These are phyloP conservation scores for Asterochloris sp. DNA, from an alignment of 139 green algal species.

Conservation along the genomic window DNA sequence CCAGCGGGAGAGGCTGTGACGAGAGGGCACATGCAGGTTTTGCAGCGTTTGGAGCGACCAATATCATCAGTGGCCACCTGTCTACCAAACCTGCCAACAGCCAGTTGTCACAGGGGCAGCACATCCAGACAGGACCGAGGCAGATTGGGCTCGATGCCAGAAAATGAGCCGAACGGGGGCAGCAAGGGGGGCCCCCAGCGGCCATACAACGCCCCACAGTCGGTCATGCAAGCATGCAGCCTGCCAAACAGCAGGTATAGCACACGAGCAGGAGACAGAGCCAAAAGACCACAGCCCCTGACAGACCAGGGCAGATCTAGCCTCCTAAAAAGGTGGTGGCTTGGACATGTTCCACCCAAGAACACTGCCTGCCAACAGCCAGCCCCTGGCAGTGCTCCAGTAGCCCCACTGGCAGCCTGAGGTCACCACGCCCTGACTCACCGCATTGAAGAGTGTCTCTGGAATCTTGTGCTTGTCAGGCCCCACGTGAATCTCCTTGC, in stretches of 20 bases:
- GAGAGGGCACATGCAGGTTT: background rate
- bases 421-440: background rate
- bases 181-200: background rate
- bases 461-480: conserved; percentile 78
- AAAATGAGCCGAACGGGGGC: too few species aligned
- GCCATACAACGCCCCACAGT: background rate
- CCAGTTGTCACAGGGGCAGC: too few species aligned
- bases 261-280: too few species aligned
- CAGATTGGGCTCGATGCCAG: too few species aligned
- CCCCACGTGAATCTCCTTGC: conserved; percentile 78
- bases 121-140: background rate
- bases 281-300: too few species aligned
- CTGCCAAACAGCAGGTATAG: background rate
- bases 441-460: conserved; percentile 81
- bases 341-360: background rate
- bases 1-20: background rate
- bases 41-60: too few species aligned
- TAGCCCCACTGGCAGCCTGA: too few species aligned
- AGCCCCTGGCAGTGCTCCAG: too few species aligned
- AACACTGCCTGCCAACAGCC: background rate
- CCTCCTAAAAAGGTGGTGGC: too few species aligned
- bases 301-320: too few species aligned
- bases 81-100: too few species aligned
- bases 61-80: background rate
- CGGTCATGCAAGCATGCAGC: background rate